These are phyloP conservation scores for Medicago truncatula DNA, from an alignment of 306 rosid species.

Conservation along the genomic window DNA sequence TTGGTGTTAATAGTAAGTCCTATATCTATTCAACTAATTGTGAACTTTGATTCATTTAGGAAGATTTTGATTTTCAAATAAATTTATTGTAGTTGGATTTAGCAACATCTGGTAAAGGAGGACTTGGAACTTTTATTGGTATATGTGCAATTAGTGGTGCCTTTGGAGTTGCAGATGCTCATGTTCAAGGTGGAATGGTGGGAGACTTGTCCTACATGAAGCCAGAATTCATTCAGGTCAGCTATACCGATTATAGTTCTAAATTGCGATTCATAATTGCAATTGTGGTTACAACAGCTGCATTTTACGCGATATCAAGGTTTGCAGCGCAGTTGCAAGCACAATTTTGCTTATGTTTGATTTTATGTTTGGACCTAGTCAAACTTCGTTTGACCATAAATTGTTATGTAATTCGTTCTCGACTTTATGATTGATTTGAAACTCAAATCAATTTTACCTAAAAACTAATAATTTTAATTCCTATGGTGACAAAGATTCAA, in stretches of 20 bases:
- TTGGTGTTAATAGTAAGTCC: constrained; percentile 71
- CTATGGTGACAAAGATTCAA: too few relatives aligned
- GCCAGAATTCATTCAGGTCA: constrained; percentile 75
- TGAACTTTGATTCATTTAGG: constrained; percentile 20
- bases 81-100: constrained; percentile 67
- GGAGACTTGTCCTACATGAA: constrained; percentile 89
- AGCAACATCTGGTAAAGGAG: constrained; percentile 85
- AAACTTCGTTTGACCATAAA: too few relatives aligned
- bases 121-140: constrained; percentile 72
- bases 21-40: background rate
- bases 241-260: background rate
- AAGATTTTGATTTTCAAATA: constrained; percentile 22
- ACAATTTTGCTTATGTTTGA: too few relatives aligned
- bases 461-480: too few relatives aligned
- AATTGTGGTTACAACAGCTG: too few relatives aligned
- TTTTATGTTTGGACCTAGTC: too few relatives aligned
- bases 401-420: too few relatives aligned
- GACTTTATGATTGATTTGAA: too few relatives aligned
- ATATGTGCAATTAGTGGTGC: constrained; percentile 68
- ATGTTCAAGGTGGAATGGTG: constrained; percentile 91
- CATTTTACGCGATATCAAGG: too few relatives aligned
- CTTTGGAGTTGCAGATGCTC: constrained; percentile 95
- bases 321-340: background rate
- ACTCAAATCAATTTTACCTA: too few relatives aligned
- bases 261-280: background rate